Base-by-base conservation (phyloP, 768 basidiomycete species). In the Sporobolomyces phaffii region DNA sequence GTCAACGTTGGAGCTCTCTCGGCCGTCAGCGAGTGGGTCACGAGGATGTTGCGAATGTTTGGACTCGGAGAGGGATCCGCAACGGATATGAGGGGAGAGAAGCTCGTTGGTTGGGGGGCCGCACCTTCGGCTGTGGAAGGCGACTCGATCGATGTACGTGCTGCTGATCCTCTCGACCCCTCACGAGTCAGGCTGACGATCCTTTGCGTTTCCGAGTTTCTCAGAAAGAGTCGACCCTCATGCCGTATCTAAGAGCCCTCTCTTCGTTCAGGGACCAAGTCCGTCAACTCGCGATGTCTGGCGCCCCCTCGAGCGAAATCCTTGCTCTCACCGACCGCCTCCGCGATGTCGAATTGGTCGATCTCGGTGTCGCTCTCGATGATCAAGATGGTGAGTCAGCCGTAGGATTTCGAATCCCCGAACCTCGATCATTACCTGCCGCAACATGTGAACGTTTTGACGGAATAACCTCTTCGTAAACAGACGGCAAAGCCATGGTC, bases 301-400 rank as follows among this genome's bases (percentile, higher is more conserved):
- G 76, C 28, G 77, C 81, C 24, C 83, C 88, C 3, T 77, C 87
- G 43, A 85, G 85, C 76, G 89, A 93, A 68, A 89, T 97, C 69
- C 80, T 99, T 51, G 82, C 84, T 26, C 83, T 96, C 28, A 92
- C 86, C 74, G 96, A 99, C 80, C 86, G 84, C 70, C 82, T 99
- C 65, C 85, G 96, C 20, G 94, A 98, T 76, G 81, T 83, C 38
- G 93, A 96, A 75, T 80, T 97, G 47, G 87, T 93, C 47, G 87
- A 91, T n/a, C 81, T 98, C 54, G 96, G 96, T 11, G 90, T 99
- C 9, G 92, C 92, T 11, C 80, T 99, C 38, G 96, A 98, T 76
- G 96, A 99, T 80, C 90, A 91, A 80, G 91, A 93, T 81, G 91
- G 91, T 86, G 68, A 56, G 80, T 77, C 41, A 26, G n/a, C n/a